phyloP scores from a whole-genome alignment of 805 yeast genomes.

The Nakazawaea sp. region DNA sequence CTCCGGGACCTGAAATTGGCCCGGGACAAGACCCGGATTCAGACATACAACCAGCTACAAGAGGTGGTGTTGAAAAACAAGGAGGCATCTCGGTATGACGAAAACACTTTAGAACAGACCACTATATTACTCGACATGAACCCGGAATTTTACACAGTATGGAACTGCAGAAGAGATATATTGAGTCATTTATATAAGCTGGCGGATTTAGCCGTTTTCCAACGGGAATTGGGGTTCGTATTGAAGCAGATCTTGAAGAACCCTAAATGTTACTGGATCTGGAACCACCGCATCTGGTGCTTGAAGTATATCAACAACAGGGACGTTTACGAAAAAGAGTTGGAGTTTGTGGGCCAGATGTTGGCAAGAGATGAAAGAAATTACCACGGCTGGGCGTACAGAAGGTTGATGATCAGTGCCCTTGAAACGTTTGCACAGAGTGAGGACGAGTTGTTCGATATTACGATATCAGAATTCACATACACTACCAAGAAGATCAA shows the following conservation, averaged over 20 bases:
- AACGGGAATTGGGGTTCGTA: constrained; percentile 55
- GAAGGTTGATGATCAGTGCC: constrained; percentile 58
- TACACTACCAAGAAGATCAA: constrained; percentile 78
- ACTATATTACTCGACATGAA: constrained; percentile 53
- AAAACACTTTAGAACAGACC: constrained; percentile 43
- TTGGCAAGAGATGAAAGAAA: constrained; percentile 73
- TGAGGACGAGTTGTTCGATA: constrained; percentile 17
- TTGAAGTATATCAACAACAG: constrained; percentile 54
- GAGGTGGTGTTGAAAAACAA: constrained; percentile 33
- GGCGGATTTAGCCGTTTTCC: constrained; percentile 21
- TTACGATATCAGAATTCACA: constrained; percentile 49
- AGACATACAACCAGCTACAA: constrained; percentile 41
- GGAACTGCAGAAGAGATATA: constrained; percentile 86
- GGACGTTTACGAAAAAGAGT: constrained; percentile 35
- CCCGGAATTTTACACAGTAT: constrained; percentile 83
- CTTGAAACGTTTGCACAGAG: constrained; percentile 18
- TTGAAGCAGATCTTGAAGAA: constrained; percentile 49
- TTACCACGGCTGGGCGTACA: constrained; percentile 93
- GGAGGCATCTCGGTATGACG: constrained; percentile 20
- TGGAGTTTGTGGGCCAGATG: constrained; percentile 61
- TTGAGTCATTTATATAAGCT: constrained; percentile 28
- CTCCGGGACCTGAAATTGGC: constrained; percentile 42
- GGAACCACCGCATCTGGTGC: constrained; percentile 91
- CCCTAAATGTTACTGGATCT: constrained; percentile 95
- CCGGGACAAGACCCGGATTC: constrained; percentile 57